Base-by-base conservation (phyloP, 495 filamentous ascomycete genomes). In the Hypoxylon trugodes region DNA sequence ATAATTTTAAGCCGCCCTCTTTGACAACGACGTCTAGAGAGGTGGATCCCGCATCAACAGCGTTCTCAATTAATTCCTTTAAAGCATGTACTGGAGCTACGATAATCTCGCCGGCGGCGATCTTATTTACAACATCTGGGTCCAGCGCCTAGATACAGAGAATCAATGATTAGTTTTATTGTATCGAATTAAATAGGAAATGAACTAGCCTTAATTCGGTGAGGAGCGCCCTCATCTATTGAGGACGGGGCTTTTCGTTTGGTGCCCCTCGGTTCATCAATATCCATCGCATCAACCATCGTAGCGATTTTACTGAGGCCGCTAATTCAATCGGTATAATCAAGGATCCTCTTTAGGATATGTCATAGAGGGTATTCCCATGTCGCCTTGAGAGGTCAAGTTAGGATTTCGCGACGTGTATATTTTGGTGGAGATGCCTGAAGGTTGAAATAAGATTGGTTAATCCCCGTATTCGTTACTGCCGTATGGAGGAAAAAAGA, bases 31-130 rank as follows among this genome's bases (percentile, higher is more conserved):
- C 88, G 70, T 99, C 96, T 35, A 99, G 78, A 4, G 88, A 87
- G 1, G 95, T 97, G 1, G 95, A 92, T 13, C 96, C 93, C 24
- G 96, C 96, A 76, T 99, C 96, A 28, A 99, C 96, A 6, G 96
- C 87, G 66, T 99, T 99, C 69, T 99, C 96, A 9, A 98, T 96
- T 41, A 99, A 79, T 74, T 99, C 96, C 78, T 99, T 99, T 25
- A 99, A 76, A 15, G 96, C 96, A 72, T 99, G 92, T 57, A 98
- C 93, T 18, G 96, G 96, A 8, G 96, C 95, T 47, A 98, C 92
- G 48, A 99, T 98, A 60, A 98, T 99, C 72, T 99, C 96, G 12
- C 96, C 96, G n/a, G 96, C 96, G 6, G 96, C 96, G 66, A 99
- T 99, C 77, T 97, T 98, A 79, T 98, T 98, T 55, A 98, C 91